Evolutionary conservation across 208 protist genomes (phyloP), one percentile per base, ranked within the genome.

Genomic region (Leishmania turanica): DNA sequence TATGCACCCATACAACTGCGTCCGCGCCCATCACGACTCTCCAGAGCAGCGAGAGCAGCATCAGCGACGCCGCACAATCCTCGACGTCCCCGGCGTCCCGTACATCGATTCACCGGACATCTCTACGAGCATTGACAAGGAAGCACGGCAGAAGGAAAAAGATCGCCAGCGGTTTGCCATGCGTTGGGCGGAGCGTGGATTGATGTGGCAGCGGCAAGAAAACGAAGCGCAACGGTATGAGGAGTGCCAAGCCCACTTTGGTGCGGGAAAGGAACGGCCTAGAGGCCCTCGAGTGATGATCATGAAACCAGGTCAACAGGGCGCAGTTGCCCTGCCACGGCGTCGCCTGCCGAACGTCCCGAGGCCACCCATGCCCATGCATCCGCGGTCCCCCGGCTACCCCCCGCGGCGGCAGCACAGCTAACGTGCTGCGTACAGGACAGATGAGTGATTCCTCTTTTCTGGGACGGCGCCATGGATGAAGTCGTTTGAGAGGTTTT

Each of bases 181-280:
- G 69, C 75, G 56, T 34, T 89, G 85, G 85, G 85, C 85, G n/a
- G 62, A 45, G 82, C 72, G 85, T 17, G 85, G 85, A 1, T 56
- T 89, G 51, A 21, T 77, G 54, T 79, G 77, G 81, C 77, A 89
- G 79, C 72, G 65, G 54, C 79, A 86, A 45, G 85, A 89, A 74
- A 40, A 42, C 49, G 75, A 81, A 31, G 85, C 82, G 31, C 85
- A 86, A 71, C 31, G 82, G 40, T 66, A 65, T 21, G 85, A 83
- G 24, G 53, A 79, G 42, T 24, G 51, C 13, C 45, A 51, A 58
- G 17, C 7, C 65, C 37, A 51, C 75, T 31, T 42, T 31, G 37
- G 64, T 27, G 72, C 31, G 17, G 37, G 8, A 45, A 4, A 19
- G 71, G 19, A 27, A 9, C 3, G 27, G 40, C 19, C 27, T 60